Base-by-base conservation (phyloP, 345 rosid genomes). In the Salix suchowensis region DNA sequence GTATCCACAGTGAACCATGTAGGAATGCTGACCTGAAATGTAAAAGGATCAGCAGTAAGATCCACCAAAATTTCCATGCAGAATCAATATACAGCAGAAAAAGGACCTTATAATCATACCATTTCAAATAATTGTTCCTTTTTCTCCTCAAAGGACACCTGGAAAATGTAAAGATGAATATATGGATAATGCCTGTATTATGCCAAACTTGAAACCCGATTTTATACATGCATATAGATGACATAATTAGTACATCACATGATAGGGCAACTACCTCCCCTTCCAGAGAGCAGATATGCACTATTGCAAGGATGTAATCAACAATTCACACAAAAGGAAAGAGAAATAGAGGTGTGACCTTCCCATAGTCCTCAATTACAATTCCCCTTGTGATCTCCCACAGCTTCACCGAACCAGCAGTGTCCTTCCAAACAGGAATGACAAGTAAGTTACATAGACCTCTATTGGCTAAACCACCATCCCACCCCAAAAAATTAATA, bases 1-100 rank as follows among this genome's bases (percentile, higher is more conserved):
- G 97, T 88, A 82, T 96, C 99, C 82, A 91, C 93, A 55, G 93
- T 87, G 85, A 91, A 96, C 99, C 99, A 96, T 21, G 97, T 90
- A 83, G 99, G 99, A 82, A 96, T 87, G 88, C 98, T 96, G 60
- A 96, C 98, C 99, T 96, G 77, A 73, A 82, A 78, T 77, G 54
- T 65, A 30, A 50, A 54, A 61, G 73, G 42, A 74, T 48, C 64
- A 78, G 48, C 64, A 77, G 71, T 76, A 72, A 84, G 14, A 74
- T 40, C 40, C 50, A 78, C 66, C 32, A 36, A 78, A 46, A 73
- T 4, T 61, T 24, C 71, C n/a, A 65, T 15, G 42, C 24, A 16
- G 44, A 40, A 44, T 19, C 26, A 74, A n/a, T 58, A 54, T 64
- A 76, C 18, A 79, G 24, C 13, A 10, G 21, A 44, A 72, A 72